Evolutionary conservation across 306 rosid species (phyloP).

Genomic region (Cotoneaster glaucophyllus): DNA sequence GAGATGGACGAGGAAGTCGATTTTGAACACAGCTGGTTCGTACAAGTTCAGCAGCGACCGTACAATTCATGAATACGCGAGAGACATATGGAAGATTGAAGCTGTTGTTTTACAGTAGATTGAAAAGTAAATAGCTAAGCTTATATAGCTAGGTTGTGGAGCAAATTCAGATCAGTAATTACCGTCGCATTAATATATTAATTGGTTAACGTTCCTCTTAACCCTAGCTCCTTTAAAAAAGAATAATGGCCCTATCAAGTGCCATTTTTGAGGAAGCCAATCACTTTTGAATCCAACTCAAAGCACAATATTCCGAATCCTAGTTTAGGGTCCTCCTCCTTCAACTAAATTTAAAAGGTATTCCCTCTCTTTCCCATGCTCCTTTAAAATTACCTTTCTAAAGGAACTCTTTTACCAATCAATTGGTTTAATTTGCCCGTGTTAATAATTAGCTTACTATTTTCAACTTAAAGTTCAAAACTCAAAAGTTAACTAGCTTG

Average conservation of each 20-base stretch:
- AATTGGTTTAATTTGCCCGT: not conserved
- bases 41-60: conserved; percentile 97
- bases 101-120: conserved; percentile 56
- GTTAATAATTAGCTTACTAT: not conserved
- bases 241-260: not conserved
- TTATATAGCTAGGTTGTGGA: too few species aligned
- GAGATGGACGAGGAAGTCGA: conserved; percentile 95
- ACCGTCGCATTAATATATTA: too few species aligned
- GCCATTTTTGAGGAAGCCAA: not conserved
- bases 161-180: too few species aligned
- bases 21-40: conserved; percentile 92
- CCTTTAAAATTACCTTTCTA: not conserved
- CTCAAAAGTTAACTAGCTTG: not conserved
- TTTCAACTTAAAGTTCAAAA: not conserved
- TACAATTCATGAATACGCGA: conserved; percentile 87
- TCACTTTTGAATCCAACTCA: not conserved
- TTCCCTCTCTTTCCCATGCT: not conserved
- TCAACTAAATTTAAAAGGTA: not conserved
- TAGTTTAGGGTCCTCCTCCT: not conserved
- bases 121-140: too few species aligned
- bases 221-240: not conserved
- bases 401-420: not conserved
- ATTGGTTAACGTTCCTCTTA: not conserved
- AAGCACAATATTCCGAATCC: not conserved
- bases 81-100: conserved; percentile 78